Evolutionary conservation across 192 early-diverging fungal genomes (phyloP), one percentile per base, ranked within the genome.

Genomic region (Borealophlyctis nickersoniae): DNA sequence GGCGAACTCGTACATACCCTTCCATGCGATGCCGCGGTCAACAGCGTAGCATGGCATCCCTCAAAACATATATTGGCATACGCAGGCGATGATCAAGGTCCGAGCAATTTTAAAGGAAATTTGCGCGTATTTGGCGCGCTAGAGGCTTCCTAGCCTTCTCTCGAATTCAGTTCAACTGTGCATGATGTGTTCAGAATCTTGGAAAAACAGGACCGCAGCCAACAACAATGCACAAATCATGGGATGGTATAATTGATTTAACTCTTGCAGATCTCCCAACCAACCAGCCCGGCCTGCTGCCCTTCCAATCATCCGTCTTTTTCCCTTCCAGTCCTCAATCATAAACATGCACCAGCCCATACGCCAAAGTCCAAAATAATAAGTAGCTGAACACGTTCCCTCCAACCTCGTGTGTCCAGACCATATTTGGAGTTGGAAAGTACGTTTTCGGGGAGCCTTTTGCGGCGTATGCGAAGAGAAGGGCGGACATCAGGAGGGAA

Each of bases 11-110:
- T 92, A 9, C 81, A 92, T 64, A 86, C 83, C 22, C 79, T 92
- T n/a, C 62, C 72, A 23, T 87, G 84, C 30, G 73, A 62, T 52
- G 83, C 87, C 4, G 82, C 89, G 11, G 86, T 84, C 67, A 89
- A 91, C 66, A 83, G 82, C 4, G 83, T 91, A 0, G 85, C 89
- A 23, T 93, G 90, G 90, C 88, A 92, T 64, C 91, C 91, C 3
- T 73, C 63, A 49, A 82, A 86, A 55, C 88, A 90, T 73, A 65
- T 90, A 7, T 76, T 93, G 4, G 89, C 90, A 3, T 93, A 87
- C 72, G 87, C 89, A 1, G 87, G 88, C 5, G 89, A 93, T 56
- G 88, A 90, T 63, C 4, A 22, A 24, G 24, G 27, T 34, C 14
- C 27, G 9, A 49, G 48, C 30, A 29, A 57, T 22, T 59, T 60